phyloP scores from a whole-genome alignment of 345 rosid species.

The Cardamine chenopodiifolia region DNA sequence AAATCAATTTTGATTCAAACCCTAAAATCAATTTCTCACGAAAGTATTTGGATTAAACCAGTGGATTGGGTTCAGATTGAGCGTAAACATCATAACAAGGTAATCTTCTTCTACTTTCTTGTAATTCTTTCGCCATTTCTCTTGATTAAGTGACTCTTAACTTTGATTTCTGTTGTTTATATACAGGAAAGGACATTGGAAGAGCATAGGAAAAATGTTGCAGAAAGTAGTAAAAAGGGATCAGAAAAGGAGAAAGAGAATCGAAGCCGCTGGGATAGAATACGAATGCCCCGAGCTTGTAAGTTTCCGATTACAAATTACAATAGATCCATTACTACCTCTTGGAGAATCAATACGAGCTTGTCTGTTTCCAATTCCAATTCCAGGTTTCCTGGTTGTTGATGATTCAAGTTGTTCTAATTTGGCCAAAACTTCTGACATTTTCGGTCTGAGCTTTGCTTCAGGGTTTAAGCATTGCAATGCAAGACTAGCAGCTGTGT shows the following conservation, averaged over 20 bases:
- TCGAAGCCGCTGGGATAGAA: conserved; percentile 80
- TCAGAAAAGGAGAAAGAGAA: conserved; percentile 64
- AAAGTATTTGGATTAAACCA: too few species aligned
- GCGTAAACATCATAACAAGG: conserved; percentile 72
- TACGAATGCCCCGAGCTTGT: conserved; percentile 89
- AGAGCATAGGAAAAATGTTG: conserved; percentile 74
- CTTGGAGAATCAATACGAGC: conserved; percentile 41
- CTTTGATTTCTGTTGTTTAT: background rate
- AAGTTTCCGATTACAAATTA: conserved; percentile 43
- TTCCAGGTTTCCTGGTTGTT: conserved; percentile 32
- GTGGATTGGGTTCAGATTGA: conserved; percentile 67
- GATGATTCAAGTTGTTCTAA: conserved; percentile 63
- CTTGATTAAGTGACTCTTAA: background rate
- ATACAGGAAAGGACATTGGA: conserved; percentile 86
- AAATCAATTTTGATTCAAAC: too few species aligned
- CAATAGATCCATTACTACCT: conserved; percentile 42
- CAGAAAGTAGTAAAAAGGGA: conserved; percentile 66
- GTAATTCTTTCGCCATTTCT: background rate
- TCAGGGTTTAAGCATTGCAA: conserved; percentile 65
- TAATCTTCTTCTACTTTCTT: conserved; percentile 14
- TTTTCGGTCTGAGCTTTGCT: conserved; percentile 77
- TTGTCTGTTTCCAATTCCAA: conserved; percentile 19
- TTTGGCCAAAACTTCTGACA: conserved; percentile 77
- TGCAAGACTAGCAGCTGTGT: conserved; percentile 78
- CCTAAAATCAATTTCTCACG: too few species aligned